These are phyloP conservation scores for Aspergillus intermedius DNA, from an alignment of 2,329 filamentous ascomycete species.

Conservation along the genomic window DNA sequence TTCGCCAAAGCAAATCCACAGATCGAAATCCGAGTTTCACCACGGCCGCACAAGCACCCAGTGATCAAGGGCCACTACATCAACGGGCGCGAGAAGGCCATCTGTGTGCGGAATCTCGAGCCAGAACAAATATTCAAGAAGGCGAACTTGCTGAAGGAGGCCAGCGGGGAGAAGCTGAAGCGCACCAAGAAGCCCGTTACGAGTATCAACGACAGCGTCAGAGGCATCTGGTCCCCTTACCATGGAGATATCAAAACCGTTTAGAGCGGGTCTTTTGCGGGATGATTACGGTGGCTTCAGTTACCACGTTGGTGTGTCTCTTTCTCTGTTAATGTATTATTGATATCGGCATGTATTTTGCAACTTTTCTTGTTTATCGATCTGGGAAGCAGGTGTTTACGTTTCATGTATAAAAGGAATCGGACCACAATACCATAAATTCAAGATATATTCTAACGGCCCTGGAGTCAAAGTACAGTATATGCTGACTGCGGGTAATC, in stretches of 20 bases:
- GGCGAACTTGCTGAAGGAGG: constrained; percentile 45
- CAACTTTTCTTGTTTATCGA: constrained; percentile 11
- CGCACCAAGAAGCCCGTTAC: constrained; percentile 53
- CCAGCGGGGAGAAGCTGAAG: constrained; percentile 45
- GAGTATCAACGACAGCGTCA: constrained; percentile 58
- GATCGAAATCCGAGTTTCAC: constrained; percentile 87
- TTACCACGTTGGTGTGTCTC: constrained; percentile 5
- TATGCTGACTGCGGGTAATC: too few species aligned
- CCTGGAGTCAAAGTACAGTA: too few species aligned
- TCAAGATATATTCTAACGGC: not conserved
- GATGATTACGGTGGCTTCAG: constrained; percentile 12
- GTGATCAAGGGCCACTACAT: constrained; percentile 86
- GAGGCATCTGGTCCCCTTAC: constrained; percentile 60
- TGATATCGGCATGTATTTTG: constrained; percentile 11
- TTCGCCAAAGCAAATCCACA: constrained; percentile 79
- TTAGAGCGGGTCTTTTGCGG: constrained; percentile 24
- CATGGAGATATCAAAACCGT: constrained; percentile 51
- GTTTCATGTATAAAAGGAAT: constrained; percentile 19
- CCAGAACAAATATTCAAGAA: constrained; percentile 75
- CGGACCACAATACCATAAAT: not conserved
- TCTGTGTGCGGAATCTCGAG: constrained; percentile 84
- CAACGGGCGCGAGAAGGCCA: constrained; percentile 76
- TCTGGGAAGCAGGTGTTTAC: constrained; percentile 13
- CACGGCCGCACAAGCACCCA: constrained; percentile 82
- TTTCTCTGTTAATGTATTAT: constrained; percentile 23